Percentiles rank a stretch among this genome's conserved stretches.
Evolutionary conservation across 495 filamentous ascomycete genomes (phyloP).

Genomic region (Penicillium maclennaniae): DNA sequence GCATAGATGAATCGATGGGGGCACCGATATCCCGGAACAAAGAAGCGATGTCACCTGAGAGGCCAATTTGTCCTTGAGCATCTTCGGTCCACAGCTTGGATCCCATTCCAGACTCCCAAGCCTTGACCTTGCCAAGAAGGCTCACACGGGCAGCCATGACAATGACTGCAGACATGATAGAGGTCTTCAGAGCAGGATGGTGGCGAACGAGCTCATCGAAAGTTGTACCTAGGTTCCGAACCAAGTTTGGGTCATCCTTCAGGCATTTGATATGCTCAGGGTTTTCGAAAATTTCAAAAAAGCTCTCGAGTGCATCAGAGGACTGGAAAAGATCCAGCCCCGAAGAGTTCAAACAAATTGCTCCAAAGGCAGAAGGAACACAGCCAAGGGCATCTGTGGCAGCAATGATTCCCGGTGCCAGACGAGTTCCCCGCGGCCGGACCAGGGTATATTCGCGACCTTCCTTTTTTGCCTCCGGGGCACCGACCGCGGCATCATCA

Average conservation of each 20-base stretch:
- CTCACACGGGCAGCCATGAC: slow-evolving; percentile 79
- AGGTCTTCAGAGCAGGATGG: slow-evolving; percentile 75
- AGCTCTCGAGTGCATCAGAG: slow-evolving; percentile 75
- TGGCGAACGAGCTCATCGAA: slow-evolving; percentile 96
- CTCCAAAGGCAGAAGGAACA: slow-evolving; percentile 83
- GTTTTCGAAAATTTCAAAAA: slow-evolving; percentile 92
- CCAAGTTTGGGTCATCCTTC: slow-evolving; percentile 58
- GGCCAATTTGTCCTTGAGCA: slow-evolving; percentile 26
- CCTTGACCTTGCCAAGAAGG: slow-evolving; percentile 63
- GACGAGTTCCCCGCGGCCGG: slow-evolving; percentile 33
- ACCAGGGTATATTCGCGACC: slow-evolving; percentile 33
- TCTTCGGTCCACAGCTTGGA: slow-evolving; percentile 71
- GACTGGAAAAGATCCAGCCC: slow-evolving; percentile 89
- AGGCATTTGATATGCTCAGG: slow-evolving; percentile 82
- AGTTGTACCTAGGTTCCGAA: slow-evolving; percentile 62
- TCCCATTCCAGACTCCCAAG: slow-evolving; percentile 64
- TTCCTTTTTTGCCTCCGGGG: slow-evolving; percentile 19
- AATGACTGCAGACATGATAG: slow-evolving; percentile 73
- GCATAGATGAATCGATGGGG: slow-evolving; percentile 23
- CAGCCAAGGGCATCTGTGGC: slow-evolving; percentile 79
- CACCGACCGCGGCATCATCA: slow-evolving; percentile 10
- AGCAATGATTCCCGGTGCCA: slow-evolving; percentile 75
- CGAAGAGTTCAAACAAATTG: slow-evolving; percentile 83
- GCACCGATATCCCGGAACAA: slow-evolving; percentile 36
- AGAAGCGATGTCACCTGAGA: slow-evolving; percentile 30